Evolutionary conservation across 768 basidiomycete species (phyloP).

Genomic region (Suillus luteus): DNA sequence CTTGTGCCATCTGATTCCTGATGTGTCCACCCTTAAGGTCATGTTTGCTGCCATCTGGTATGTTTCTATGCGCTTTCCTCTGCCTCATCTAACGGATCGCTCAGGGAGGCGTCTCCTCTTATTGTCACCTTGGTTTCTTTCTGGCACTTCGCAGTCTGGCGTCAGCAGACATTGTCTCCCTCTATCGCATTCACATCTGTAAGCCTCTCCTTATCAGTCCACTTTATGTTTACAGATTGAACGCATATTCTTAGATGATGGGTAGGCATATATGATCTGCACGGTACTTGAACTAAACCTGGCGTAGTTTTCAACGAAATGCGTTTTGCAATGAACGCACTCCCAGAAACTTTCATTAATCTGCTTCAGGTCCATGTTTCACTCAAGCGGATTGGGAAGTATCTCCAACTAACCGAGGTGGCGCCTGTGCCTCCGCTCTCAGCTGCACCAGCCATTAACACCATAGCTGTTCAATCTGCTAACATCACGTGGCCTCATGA

Average conservation of each 20-base stretch:
- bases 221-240: background rate
- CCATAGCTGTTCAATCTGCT: conserved; percentile 77
- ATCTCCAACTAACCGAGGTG: conserved; percentile 77
- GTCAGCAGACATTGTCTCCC: conserved; percentile 70
- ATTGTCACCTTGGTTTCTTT: conserved; percentile 63
- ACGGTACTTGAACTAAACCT: background rate
- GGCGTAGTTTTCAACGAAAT: conserved; percentile 78
- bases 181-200: conserved; percentile 82
- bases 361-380: conserved; percentile 87
- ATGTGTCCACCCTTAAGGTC: conserved; percentile 25
- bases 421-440: conserved; percentile 57
- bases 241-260: conserved; percentile 36
- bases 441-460: conserved; percentile 46
- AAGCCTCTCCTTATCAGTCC: conserved; percentile 22
- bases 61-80: background rate
- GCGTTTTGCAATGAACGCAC: conserved; percentile 82
- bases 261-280: conserved; percentile 29
- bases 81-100: background rate
- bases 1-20: conserved; percentile 1
- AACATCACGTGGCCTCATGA: conserved; percentile 93
- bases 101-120: conserved; percentile 51
- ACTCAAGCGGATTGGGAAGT: conserved; percentile 88
- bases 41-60: conserved; percentile 4
- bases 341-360: conserved; percentile 91
- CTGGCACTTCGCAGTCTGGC: conserved; percentile 74